These are phyloP conservation scores for Aphanomyces cochlioides DNA, from an alignment of 352 stramenopile species.

Conservation along the genomic window DNA sequence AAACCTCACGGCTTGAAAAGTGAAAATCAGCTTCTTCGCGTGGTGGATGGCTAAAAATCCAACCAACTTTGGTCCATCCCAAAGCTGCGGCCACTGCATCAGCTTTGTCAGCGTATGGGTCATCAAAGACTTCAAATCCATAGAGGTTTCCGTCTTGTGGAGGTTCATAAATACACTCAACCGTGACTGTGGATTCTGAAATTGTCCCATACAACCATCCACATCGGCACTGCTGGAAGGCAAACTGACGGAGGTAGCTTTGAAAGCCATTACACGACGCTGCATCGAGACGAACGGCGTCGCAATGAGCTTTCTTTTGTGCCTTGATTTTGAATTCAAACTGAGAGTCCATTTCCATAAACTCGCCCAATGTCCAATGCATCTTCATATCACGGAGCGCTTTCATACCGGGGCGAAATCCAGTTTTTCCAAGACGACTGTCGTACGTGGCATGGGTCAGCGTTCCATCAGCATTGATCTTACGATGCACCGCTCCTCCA, in stretches of 20 bases:
- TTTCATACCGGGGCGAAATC: slow-evolving; percentile 94
- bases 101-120: slow-evolving; percentile 82
- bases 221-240: slow-evolving; percentile 92
- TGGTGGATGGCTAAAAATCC: slow-evolving; percentile 96
- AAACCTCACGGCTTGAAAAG: slow-evolving; percentile 85
- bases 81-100: slow-evolving; percentile 84
- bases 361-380: slow-evolving; percentile 97
- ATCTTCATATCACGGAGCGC: slow-evolving; percentile 98
- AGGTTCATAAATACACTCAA: slow-evolving; percentile 96
- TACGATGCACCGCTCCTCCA: slow-evolving; percentile 42
- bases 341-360: slow-evolving; percentile 95
- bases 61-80: slow-evolving; percentile 92
- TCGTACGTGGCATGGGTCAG: slow-evolving; percentile 76
- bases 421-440: slow-evolving; percentile 70
- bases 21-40: slow-evolving; percentile 94
- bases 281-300: slow-evolving; percentile 84
- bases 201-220: slow-evolving; percentile 94
- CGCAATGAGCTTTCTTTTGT: slow-evolving; percentile 85
- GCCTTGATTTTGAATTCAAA: slow-evolving; percentile 97
- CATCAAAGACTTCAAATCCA: slow-evolving; percentile 91
- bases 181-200: slow-evolving; percentile 79
- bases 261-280: slow-evolving; percentile 90
- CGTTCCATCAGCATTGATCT: slow-evolving; percentile 76
- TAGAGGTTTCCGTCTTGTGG: slow-evolving; percentile 87
- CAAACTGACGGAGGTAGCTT: slow-evolving; percentile 80